Conservation (phyloP, 2,329 filamentous ascomycete species). For the Nemania abortiva region DNA sequence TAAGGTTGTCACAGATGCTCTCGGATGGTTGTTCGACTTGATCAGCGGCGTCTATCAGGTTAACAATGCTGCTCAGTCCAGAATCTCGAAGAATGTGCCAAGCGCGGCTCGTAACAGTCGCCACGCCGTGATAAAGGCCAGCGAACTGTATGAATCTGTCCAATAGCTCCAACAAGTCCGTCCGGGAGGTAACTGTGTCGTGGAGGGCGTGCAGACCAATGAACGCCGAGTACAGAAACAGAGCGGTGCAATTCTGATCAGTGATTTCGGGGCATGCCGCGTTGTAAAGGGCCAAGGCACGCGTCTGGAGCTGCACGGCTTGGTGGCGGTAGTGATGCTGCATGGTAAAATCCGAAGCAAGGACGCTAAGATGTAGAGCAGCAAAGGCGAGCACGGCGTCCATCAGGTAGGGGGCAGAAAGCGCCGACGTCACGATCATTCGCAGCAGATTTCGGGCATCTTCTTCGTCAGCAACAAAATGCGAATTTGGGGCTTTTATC, state of each 20-base stretch:
- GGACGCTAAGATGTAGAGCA: slow-evolving; percentile 16
- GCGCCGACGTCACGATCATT: slow-evolving; percentile 15
- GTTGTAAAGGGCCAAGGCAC: slow-evolving; percentile 19
- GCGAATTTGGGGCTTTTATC: background rate
- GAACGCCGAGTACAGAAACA: slow-evolving; percentile 13
- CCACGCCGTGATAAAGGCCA: slow-evolving; percentile 17
- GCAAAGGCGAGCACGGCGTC: slow-evolving; percentile 12
- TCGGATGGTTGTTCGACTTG: background rate
- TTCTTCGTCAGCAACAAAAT: background rate
- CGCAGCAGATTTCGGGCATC: background rate
- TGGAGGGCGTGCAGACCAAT: slow-evolving; percentile 20
- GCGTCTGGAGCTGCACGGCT: slow-evolving; percentile 20
- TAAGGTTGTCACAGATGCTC: slow-evolving; percentile 13
- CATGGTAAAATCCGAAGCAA: background rate
- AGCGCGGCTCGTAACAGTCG: background rate
- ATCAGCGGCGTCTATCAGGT: slow-evolving; percentile 14
- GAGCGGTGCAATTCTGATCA: slow-evolving; percentile 12
- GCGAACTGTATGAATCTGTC: slow-evolving; percentile 18
- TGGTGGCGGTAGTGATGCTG: slow-evolving; percentile 20
- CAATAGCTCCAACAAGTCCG: slow-evolving; percentile 4
- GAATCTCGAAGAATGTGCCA: slow-evolving; percentile 18
- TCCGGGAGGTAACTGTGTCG: slow-evolving; percentile 8
- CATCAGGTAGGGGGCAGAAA: slow-evolving; percentile 17
- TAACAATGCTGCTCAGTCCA: slow-evolving; percentile 12
- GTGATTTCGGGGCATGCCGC: slow-evolving; percentile 9